Evolutionary conservation across 257 asterid species (phyloP), one percentile per base, ranked within the genome.

Genomic region (Handroanthus guayacan): DNA sequence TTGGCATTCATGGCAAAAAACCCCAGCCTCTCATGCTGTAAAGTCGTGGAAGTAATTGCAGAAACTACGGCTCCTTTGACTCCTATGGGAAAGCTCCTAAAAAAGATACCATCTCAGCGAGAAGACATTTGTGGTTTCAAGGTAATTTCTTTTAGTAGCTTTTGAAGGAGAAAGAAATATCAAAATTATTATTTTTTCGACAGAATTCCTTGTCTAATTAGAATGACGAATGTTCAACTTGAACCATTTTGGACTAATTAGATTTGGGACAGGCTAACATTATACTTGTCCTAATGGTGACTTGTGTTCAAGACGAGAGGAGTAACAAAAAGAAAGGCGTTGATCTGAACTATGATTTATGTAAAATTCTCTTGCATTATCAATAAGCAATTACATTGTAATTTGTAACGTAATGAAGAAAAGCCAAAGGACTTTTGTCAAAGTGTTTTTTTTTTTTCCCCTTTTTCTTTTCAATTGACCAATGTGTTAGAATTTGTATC

Each of bases 31-130:
- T 92, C 99, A 1, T 92, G 69, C 85, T 92, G 95, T 75, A 94
- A 94, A 84, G 90, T 92, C 14, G 96, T 94, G 65, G 99, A 94
- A 87, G 97, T 90, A 71, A 72, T 92, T 66, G 99, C 99, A 67
- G 99, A 94, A 82, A 94, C 99, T 51, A 72, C 97, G 5, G 96
- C 90, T 71, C 95, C 97, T 64, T 75, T 90, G 85, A 88, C 89
- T 77, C 91, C 96, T 17, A 18, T 87, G 82, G 94, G 78, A 66
- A 97, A 88, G 4, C 99, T 94, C 79, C 92, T 94, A 18, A 82
- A 85, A 54, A 90, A 72, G 81, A 90, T 94, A 69, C 99, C 97
- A 31, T 78, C 95, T 54, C 80, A 85, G 58, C 84, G 92, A 55
- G 79, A 71, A 48, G 84, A 86, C 60, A 69, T 72, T 69, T 66